Base-by-base conservation (phyloP, 441 rosid genomes). In the Erysimum pusillum region DNA sequence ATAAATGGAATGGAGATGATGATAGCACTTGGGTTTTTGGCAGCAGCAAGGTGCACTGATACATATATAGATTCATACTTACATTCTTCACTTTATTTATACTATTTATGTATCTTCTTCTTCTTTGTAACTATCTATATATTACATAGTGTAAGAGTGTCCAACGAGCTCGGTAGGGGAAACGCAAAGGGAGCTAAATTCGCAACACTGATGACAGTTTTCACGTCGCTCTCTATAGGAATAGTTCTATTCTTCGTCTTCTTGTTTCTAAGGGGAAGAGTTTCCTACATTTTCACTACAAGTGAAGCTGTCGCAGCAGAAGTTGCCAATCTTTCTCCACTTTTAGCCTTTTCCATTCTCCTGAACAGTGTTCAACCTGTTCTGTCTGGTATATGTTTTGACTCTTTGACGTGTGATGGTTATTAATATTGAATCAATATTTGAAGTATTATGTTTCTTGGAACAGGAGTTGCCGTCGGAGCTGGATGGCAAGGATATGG, bases 1-100 rank as follows among this genome's bases (percentile, higher is more conserved):
- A 83, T 91, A 79, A 90, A 73, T 72, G 91, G 90, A 25, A 76
- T 88, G 82, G 96, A 87, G 53, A 86, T 90, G 93, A 91, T 89
- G 97, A 81, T 93, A 68, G 82, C 94, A 1, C 82, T 93, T 15
- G 98, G 97, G 9, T 93, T 93, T 86, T 83, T 87, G 57, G 94
- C 88, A 69, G 96, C 94, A 62, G 87, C 88, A 39, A 87, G 94
- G 98, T 88, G 70, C 36, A 4, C 13, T 32, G 7, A 60, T 6
- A 8, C 53, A 51, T 17, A 42, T 4, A 48, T 3, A 48, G 22
- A 63, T 39, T 54, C 45, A 13, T 11, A 46, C 13, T 6, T 1
- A 46, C 15, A 25, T n/a, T 41, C 31, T 31, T 49, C 3, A 51
- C 22, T 9, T 56, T 0, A 25, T 42, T 59, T 9, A 41, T 45